These are phyloP conservation scores for Trichophyton benhamiae DNA, from an alignment of 2,329 filamentous ascomycete genomes.

Conservation along the genomic window DNA sequence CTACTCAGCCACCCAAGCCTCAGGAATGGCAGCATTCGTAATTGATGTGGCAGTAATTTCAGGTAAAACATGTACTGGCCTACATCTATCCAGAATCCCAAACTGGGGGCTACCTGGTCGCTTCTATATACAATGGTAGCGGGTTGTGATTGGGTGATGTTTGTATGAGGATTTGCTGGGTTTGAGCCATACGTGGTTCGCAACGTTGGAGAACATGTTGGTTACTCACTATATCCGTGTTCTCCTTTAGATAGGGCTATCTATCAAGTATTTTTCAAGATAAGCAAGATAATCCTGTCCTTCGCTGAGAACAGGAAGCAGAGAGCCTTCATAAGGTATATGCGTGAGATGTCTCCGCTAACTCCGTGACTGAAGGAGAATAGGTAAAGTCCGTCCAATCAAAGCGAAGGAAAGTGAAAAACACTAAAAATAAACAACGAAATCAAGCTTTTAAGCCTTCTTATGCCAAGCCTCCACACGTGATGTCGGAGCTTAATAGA, in stretches of 20 bases:
- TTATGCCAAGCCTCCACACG: background rate
- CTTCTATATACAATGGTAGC: conserved; percentile 21
- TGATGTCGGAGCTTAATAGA: background rate
- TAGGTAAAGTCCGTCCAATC: background rate
- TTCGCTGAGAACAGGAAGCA: too few relatives aligned
- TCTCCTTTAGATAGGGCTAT: too few relatives aligned
- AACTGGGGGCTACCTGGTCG: conserved; percentile 16
- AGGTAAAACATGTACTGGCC: conserved; percentile 26
- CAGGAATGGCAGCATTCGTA: conserved; percentile 44
- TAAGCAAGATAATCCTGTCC: too few relatives aligned
- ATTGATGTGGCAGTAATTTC: conserved; percentile 36
- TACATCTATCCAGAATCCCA: conserved; percentile 15
- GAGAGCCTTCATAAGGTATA: too few relatives aligned
- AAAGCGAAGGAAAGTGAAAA: background rate
- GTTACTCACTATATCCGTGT: too few relatives aligned
- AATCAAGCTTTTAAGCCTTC: background rate
- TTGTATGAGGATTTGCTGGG: too few relatives aligned
- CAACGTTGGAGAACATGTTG: too few relatives aligned
- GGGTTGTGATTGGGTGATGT: background rate
- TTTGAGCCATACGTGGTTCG: too few relatives aligned
- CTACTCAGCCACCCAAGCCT: conserved; percentile 33
- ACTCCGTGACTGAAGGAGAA: background rate
- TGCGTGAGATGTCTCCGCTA: background rate
- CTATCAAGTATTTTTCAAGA: too few relatives aligned
- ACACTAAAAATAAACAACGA: background rate